Evolutionary conservation across 2,329 filamentous ascomycete genomes (phyloP).

Genomic region (Falciphora oryzae): DNA sequence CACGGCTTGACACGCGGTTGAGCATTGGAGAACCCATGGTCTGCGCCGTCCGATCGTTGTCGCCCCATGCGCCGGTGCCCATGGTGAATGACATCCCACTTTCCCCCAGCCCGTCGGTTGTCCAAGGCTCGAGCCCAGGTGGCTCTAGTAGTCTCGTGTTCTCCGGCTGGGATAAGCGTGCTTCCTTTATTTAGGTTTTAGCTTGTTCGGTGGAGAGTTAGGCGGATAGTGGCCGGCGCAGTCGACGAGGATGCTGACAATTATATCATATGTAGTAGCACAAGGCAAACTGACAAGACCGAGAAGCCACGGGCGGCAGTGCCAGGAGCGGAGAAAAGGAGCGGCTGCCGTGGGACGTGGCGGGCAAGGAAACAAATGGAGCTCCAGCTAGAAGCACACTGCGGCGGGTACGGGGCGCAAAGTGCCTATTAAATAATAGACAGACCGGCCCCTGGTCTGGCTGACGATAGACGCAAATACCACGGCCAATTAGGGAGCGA

Average conservation of each 20-base stretch:
- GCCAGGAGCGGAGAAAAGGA: not conserved
- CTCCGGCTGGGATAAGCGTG: not conserved
- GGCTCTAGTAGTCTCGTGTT: not conserved
- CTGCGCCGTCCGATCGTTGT: constrained; percentile 44
- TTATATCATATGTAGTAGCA: too few species aligned
- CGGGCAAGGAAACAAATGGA: not conserved
- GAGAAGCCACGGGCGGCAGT: not conserved
- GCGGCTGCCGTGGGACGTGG: not conserved
- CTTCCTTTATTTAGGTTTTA: not conserved
- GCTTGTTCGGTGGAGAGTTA: not conserved
- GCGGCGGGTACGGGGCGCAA: too few species aligned
- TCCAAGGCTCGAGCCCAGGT: not conserved
- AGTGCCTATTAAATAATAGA: too few species aligned
- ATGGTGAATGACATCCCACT: constrained; percentile 35
- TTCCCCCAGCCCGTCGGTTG: not conserved
- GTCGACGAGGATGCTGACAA: not conserved
- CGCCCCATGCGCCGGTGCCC: constrained; percentile 35
- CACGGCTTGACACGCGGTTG: constrained; percentile 9
- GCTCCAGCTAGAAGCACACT: too few species aligned
- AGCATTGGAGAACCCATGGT: constrained; percentile 32
- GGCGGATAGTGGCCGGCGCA: too few species aligned
- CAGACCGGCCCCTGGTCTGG: too few species aligned
- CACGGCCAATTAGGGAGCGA: too few species aligned
- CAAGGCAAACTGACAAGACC: too few species aligned
- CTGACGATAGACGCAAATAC: too few species aligned